phyloP scores from a whole-genome alignment of 306 rosid genomes.

The Inga laurina region DNA sequence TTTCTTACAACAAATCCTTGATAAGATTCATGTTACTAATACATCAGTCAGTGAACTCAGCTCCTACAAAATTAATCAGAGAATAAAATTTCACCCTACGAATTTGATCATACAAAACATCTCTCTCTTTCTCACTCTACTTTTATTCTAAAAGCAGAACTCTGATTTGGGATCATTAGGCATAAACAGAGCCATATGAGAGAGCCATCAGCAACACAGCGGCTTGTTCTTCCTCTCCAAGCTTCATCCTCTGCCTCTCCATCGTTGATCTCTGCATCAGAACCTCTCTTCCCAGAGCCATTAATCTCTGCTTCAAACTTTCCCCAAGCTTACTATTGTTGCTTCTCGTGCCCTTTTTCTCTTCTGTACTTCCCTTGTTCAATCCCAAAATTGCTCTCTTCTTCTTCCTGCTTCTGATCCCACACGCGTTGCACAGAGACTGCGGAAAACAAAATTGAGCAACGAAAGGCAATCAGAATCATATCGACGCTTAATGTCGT shows the following conservation, averaged over 20 bases:
- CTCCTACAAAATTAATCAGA: conserved; percentile 28
- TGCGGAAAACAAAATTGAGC: not conserved
- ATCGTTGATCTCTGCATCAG: conserved; percentile 76
- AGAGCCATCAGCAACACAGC: conserved; percentile 91
- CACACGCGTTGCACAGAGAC: conserved; percentile 96
- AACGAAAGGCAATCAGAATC: not conserved
- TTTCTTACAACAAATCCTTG: conserved; percentile 66
- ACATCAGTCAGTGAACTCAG: conserved; percentile 32
- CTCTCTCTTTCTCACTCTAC: not conserved
- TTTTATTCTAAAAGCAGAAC: not conserved
- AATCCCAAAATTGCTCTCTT: conserved; percentile 79
- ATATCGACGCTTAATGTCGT: not conserved
- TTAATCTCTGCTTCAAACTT: conserved; percentile 58
- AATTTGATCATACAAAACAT: conserved; percentile 38
- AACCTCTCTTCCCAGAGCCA: conserved; percentile 74
- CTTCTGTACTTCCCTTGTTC: conserved; percentile 57
- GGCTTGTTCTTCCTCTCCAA: conserved; percentile 91
- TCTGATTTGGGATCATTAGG: not conserved
- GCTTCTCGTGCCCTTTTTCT: conserved; percentile 49
- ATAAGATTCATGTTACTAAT: conserved; percentile 23
- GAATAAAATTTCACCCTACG: conserved; percentile 25
- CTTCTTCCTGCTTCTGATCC: conserved; percentile 98
- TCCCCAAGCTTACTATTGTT: conserved; percentile 44
- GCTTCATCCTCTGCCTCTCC: conserved; percentile 68
- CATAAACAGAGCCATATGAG: conserved; percentile 89